phyloP scores from a whole-genome alignment of 768 basidiomycete genomes.

The Auricularia sp. region DNA sequence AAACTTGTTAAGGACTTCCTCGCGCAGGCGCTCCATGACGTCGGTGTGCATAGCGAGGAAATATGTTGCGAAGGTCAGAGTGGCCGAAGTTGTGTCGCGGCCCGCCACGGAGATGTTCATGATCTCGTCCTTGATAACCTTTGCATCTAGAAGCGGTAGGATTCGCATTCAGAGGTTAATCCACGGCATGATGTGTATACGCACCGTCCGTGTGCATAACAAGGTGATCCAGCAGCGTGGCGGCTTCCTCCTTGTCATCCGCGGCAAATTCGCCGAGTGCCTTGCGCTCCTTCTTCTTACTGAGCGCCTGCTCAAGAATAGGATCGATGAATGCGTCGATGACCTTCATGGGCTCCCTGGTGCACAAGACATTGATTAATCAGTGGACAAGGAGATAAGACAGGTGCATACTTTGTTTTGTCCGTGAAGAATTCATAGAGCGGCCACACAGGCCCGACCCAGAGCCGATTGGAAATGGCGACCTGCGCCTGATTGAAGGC shows the following conservation, averaged over 20 bases:
- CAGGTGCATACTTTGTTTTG: slow-evolving; percentile 20
- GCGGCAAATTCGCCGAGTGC: slow-evolving; percentile 26
- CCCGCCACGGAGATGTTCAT: slow-evolving; percentile 39
- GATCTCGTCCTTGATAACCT: slow-evolving; percentile 39
- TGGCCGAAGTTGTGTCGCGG: slow-evolving; percentile 35
- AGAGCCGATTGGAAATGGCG: slow-evolving; percentile 28
- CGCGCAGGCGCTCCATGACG: slow-evolving; percentile 35
- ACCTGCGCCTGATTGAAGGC: slow-evolving; percentile 44
- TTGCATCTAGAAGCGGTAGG: slow-evolving; percentile 23
- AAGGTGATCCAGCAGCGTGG: slow-evolving; percentile 43
- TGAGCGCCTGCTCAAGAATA: slow-evolving; percentile 39
- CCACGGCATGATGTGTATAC: slow-evolving; percentile 6
- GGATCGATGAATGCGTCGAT: slow-evolving; percentile 45
- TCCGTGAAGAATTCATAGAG: slow-evolving; percentile 44
- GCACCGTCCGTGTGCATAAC: slow-evolving; percentile 45
- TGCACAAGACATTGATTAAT: neutral
- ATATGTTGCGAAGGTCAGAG: slow-evolving; percentile 45
- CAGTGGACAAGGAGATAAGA: neutral
- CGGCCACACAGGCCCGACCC: slow-evolving; percentile 40
- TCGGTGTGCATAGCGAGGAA: slow-evolving; percentile 44
- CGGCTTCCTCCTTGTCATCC: slow-evolving; percentile 27
- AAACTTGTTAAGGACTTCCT: slow-evolving; percentile 39
- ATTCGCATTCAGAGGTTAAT: neutral
- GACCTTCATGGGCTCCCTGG: slow-evolving; percentile 30
- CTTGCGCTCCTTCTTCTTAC: slow-evolving; percentile 31